These are phyloP conservation scores for Linnemannia zychae DNA, from an alignment of 192 early-diverging fungal genomes.

Conservation along the genomic window DNA sequence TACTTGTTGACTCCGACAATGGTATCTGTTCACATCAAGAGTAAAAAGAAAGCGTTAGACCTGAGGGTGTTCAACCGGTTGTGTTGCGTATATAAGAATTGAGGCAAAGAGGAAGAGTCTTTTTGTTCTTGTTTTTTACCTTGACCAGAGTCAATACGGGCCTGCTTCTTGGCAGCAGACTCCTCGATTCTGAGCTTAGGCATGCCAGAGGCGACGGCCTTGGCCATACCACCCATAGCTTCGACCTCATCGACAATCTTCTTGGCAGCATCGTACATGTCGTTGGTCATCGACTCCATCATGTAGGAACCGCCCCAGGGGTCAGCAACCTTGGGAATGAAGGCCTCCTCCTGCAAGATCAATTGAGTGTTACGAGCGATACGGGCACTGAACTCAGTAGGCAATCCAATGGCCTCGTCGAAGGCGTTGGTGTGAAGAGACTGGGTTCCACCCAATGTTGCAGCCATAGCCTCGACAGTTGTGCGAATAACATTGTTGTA, in stretches of 20 bases:
- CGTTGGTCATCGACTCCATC: slow-evolving; percentile 92
- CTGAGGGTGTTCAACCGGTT: not conserved
- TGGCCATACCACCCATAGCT: slow-evolving; percentile 91
- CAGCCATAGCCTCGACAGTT: slow-evolving; percentile 92
- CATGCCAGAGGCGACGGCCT: slow-evolving; percentile 90
- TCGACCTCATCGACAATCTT: slow-evolving; percentile 86
- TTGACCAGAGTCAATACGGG: slow-evolving; percentile 89
- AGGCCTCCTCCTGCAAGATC: slow-evolving; percentile 90
- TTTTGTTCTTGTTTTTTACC: slow-evolving; percentile 51
- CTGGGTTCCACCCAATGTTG: slow-evolving; percentile 92
- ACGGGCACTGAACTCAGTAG: slow-evolving; percentile 86
- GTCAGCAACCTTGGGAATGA: slow-evolving; percentile 90
- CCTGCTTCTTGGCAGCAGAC: slow-evolving; percentile 88
- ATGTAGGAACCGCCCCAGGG: slow-evolving; percentile 95
- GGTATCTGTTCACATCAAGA: slow-evolving; percentile 64
- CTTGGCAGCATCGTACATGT: slow-evolving; percentile 78
- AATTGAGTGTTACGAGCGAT: slow-evolving; percentile 94
- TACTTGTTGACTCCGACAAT: slow-evolving; percentile 96
- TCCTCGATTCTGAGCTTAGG: slow-evolving; percentile 93
- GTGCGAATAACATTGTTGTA: slow-evolving; percentile 94
- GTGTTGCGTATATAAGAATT: not conserved
- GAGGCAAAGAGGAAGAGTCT: not conserved
- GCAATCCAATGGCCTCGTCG: slow-evolving; percentile 91
- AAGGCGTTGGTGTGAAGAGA: slow-evolving; percentile 94
- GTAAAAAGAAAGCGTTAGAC: not conserved